phyloP scores from a whole-genome alignment of 2,329 filamentous ascomycete genomes.

The Claviceps maximensis region DNA sequence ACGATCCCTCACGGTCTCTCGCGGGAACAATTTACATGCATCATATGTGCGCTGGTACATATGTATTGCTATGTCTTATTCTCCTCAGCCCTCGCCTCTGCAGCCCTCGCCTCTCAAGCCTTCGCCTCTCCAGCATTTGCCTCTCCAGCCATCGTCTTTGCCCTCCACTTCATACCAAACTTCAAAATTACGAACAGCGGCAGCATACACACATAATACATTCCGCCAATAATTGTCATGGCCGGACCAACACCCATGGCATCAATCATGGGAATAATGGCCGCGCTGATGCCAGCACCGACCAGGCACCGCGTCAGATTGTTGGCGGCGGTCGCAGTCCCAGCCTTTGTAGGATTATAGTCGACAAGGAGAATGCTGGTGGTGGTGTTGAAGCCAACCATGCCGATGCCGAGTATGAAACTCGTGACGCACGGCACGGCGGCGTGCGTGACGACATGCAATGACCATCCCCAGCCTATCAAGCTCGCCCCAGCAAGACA shows the following conservation, averaged over 20 bases:
- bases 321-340: slow-evolving; percentile 41
- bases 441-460: slow-evolving; percentile 27
- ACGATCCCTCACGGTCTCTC: too few relatives aligned
- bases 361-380: slow-evolving; percentile 41
- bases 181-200: slow-evolving; percentile 27
- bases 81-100: too few relatives aligned
- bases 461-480: slow-evolving; percentile 38
- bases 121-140: slow-evolving; percentile 13
- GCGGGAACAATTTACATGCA: too few relatives aligned
- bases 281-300: slow-evolving; percentile 37
- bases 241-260: slow-evolving; percentile 38
- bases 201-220: slow-evolving; percentile 28
- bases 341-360: slow-evolving; percentile 37
- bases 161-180: slow-evolving; percentile 31
- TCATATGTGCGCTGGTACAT: too few relatives aligned
- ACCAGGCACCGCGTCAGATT: slow-evolving; percentile 43
- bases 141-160: slow-evolving; percentile 17
- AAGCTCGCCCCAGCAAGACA: slow-evolving; percentile 33
- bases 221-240: slow-evolving; percentile 32
- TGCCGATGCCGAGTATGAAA: slow-evolving; percentile 31
- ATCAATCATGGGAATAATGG: slow-evolving; percentile 38
- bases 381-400: slow-evolving; percentile 42
- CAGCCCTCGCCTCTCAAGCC: slow-evolving; percentile 15
- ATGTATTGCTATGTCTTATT: too few relatives aligned
- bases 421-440: slow-evolving; percentile 34